Evolutionary conservation across 441 rosid genomes (phyloP), one percentile per base, ranked within the genome.

Genomic region (Populus hybrid): DNA sequence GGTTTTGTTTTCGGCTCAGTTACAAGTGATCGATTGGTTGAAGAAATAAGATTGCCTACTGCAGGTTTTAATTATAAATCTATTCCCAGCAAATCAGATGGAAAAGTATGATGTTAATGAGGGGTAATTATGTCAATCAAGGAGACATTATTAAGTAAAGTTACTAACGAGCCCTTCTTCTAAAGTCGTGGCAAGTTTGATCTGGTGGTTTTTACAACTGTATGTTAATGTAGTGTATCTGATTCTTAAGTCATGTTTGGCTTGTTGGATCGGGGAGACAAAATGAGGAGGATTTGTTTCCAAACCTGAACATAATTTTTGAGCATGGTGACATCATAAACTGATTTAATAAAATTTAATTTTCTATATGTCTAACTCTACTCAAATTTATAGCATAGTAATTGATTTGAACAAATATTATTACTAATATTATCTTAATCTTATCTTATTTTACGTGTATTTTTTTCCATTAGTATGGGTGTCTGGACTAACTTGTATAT

Each of bases 1-100:
- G 78, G 81, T 77, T 84, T 74, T 20, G 63, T 11, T 76, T 14
- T 46, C 57, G 57, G 73, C 69, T 16, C n/a, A 65, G 35, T 61
- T 34, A 26, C 79, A 69, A n/a, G 70, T 20, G 67, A 16, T 2
- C 9, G 32, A 14, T 4, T 46, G 80, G 67, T 75, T 80, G 72
- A 61, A 68, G 57, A 3, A 65, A 34, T 34, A 28, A 24, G 42
- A 77, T 79, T 69, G 61, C 36, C 69, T 85, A 65, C 80, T 8
- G 26, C 32, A 24, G 70, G 66, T 10, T 5, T 2, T 0, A 20
- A 14, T 12, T 46, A 46, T 1, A 4, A 2, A 46, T 46, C 6
- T 46, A 46, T 46, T 14, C 6, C 16, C 57, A 46, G 20, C 78
- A 81, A 82, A 81, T 76, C 35, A 70, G 1, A 46, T 46, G 57